Percentiles rank a stretch among this genome's conserved stretches.
Evolutionary conservation across 257 asterid species (phyloP).

Genomic region (Ocimum tenuiflorum): DNA sequence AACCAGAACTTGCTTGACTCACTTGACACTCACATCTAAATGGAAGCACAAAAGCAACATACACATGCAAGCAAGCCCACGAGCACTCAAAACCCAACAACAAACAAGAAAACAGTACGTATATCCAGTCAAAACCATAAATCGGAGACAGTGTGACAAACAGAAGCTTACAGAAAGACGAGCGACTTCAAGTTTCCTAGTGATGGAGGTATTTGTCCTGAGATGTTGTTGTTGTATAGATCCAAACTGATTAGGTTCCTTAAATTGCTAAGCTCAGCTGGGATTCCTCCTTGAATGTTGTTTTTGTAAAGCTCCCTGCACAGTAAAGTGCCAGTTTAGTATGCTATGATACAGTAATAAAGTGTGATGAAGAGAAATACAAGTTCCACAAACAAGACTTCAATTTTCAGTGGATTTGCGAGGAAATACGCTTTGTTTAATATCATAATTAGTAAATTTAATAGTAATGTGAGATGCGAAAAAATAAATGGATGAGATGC

Average conservation of each 20-base stretch:
- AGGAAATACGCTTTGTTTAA: background rate
- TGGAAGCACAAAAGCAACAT: background rate
- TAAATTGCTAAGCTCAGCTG: conserved; percentile 63
- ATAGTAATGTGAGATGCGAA: background rate
- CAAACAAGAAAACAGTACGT: background rate
- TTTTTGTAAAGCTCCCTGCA: conserved; percentile 83
- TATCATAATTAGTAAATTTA: no score
- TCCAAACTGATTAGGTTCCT: conserved; percentile 75
- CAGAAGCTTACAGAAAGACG: conserved; percentile 59
- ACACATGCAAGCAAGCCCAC: background rate
- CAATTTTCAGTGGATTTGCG: background rate
- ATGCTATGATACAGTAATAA: background rate
- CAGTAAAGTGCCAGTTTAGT: conserved; percentile 1
- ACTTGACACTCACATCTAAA: background rate
- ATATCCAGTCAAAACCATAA: background rate
- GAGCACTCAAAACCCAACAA: background rate
- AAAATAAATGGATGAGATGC: background rate
- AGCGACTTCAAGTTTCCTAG: conserved; percentile 63
- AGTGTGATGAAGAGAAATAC: background rate
- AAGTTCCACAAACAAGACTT: background rate
- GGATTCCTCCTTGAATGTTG: conserved; percentile 62
- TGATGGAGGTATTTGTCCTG: conserved; percentile 59
- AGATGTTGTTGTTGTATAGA: conserved; percentile 66
- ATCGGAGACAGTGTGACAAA: background rate
- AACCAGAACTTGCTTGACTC: conserved; percentile 9